These are phyloP conservation scores for Fragosphaeria purpurea DNA, from an alignment of 2,329 filamentous ascomycete species.

Conservation along the genomic window DNA sequence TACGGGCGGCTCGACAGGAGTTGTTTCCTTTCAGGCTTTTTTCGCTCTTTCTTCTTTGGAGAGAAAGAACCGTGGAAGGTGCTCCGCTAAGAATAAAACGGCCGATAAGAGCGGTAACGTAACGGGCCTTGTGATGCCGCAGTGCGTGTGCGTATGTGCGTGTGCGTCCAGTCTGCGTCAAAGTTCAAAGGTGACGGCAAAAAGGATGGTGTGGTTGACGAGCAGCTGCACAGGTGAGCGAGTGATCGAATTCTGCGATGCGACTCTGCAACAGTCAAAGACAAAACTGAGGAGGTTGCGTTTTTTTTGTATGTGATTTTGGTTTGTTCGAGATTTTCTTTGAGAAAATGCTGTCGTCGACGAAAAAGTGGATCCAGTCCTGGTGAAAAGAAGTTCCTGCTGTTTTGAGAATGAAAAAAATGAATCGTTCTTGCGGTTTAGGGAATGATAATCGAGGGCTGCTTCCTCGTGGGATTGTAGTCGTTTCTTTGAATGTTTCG, in stretches of 20 bases:
- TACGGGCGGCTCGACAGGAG: constrained; percentile 11
- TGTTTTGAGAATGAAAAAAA: background rate
- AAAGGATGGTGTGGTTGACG: background rate
- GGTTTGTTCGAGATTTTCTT: too few relatives aligned
- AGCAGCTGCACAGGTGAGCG: too few relatives aligned
- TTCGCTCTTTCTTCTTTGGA: background rate
- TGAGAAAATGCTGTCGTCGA: background rate
- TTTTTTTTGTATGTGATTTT: too few relatives aligned
- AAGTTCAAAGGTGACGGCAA: background rate
- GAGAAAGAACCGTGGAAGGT: background rate
- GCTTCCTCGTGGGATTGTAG: background rate
- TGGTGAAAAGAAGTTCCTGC: background rate
- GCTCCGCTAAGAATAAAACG: background rate
- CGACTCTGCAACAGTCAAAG: background rate
- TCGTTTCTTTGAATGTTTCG: background rate
- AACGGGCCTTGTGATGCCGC: constrained; percentile 5
- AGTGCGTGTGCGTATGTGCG: background rate
- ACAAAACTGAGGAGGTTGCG: background rate
- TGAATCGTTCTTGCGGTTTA: background rate
- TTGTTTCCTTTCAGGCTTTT: constrained; percentile 5
- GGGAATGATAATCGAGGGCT: constrained; percentile 2
- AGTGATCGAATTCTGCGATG: background rate
- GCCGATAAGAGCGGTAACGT: background rate
- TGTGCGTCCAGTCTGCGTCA: constrained; percentile 1
- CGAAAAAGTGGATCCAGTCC: constrained; percentile 7